These are phyloP conservation scores for Moricandia moricandioides DNA, from an alignment of 345 rosid genomes.

Conservation along the genomic window DNA sequence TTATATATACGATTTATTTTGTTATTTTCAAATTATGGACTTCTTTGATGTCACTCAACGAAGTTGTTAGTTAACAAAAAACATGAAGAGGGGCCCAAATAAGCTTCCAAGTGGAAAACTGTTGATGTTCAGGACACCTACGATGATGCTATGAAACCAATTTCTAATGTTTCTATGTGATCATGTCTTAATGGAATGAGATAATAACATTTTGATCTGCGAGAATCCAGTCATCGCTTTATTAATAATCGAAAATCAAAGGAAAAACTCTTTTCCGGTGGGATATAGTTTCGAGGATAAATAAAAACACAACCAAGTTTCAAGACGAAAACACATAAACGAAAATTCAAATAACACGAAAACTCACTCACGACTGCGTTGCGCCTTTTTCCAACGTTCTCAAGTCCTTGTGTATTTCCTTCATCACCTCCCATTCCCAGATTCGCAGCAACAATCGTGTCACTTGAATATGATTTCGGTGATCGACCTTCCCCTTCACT, in stretches of 20 bases:
- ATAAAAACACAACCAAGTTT: neutral
- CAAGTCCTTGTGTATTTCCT: neutral
- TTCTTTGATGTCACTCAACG: too few species aligned
- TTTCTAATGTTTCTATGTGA: neutral
- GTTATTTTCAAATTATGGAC: too few species aligned
- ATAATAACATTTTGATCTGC: neutral
- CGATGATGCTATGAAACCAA: neutral
- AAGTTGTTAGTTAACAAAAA: neutral
- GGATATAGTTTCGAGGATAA: neutral
- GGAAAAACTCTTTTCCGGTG: neutral
- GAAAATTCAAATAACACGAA: too few species aligned
- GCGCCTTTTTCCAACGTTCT: neutral
- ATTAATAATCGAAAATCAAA: neutral
- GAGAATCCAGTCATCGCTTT: neutral
- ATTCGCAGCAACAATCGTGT: neutral
- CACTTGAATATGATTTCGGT: too few species aligned
- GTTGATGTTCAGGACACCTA: neutral
- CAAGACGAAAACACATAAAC: neutral
- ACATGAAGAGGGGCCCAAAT: neutral
- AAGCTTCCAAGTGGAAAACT: neutral
- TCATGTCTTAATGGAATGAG: neutral
- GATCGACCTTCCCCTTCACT: too few species aligned
- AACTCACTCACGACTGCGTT: neutral
- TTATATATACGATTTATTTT: too few species aligned
- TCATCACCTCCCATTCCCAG: neutral